Percentiles rank a stretch among this genome's conserved stretches.
Conservation (phyloP, 2,329 filamentous ascomycete genomes). For the Fusarium lateritium region DNA sequence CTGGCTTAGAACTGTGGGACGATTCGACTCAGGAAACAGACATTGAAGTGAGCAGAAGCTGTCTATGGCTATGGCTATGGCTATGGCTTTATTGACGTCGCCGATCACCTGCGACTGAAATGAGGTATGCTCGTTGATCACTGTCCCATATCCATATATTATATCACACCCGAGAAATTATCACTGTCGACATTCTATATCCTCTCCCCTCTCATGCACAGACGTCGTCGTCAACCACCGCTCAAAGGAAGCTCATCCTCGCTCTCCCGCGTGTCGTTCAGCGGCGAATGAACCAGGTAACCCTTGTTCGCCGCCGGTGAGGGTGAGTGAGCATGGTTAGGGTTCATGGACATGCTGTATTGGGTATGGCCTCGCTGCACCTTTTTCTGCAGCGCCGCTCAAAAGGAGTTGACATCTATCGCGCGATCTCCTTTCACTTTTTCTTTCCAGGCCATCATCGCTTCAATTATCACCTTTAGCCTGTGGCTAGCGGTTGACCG, state of each 20-base stretch:
- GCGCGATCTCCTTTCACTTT: conserved; percentile 43
- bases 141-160: neutral
- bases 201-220: conserved; percentile 4
- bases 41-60: neutral
- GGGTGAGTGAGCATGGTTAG: conserved; percentile 45
- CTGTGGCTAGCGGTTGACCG: conserved; percentile 7
- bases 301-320: conserved; percentile 30
- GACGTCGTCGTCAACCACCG: conserved; percentile 3
- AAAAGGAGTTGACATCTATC: conserved; percentile 30
- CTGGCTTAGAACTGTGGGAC: conserved; percentile 13
- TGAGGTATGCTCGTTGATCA: conserved; percentile 3
- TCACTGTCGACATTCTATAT: too few relatives aligned
- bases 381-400: conserved; percentile 16
- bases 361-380: conserved; percentile 44
- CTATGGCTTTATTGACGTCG: conserved; percentile 8
- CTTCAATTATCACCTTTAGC: conserved; percentile 20
- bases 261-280: conserved; percentile 15
- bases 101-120: conserved; percentile 32
- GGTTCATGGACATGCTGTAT: conserved; percentile 48
- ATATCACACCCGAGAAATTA: too few relatives aligned
- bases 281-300: conserved; percentile 21
- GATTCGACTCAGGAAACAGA: conserved; percentile 21
- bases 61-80: neutral
- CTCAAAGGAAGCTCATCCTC: conserved; percentile 14
- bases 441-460: conserved; percentile 20